These are phyloP conservation scores for Pichia sp. DNA, from an alignment of 1,139 yeast genomes.

Conservation along the genomic window DNA sequence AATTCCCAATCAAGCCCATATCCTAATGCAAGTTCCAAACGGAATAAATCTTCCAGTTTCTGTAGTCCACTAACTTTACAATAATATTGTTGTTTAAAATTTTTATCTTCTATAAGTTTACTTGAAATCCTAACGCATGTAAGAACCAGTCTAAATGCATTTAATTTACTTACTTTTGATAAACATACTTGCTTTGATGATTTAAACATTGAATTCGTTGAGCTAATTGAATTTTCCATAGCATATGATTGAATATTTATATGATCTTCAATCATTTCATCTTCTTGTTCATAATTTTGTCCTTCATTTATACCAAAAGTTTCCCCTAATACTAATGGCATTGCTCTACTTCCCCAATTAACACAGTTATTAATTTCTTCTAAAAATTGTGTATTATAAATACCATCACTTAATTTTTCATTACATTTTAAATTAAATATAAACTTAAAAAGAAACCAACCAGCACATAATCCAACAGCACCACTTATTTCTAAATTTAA, in stretches of 20 bases:
- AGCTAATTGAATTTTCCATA: neutral
- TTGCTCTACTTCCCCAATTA: conserved; percentile 6
- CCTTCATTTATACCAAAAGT: neutral
- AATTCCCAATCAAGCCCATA: conserved; percentile 29
- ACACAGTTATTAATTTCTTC: neutral
- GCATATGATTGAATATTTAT: neutral
- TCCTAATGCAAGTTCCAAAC: conserved; percentile 27
- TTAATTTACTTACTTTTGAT: conserved; percentile 21
- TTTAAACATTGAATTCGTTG: neutral
- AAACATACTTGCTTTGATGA: neutral
- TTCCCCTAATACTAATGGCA: conserved; percentile 8
- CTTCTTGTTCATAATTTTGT: neutral
- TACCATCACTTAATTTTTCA: conserved; percentile 12
- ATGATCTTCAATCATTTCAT: neutral
- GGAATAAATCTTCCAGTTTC: conserved; percentile 25
- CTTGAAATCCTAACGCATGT: conserved; percentile 26
- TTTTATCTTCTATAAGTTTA: conserved; percentile 31
- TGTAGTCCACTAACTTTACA: conserved; percentile 31
- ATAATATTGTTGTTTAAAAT: conserved; percentile 28
- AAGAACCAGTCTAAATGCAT: conserved; percentile 27
- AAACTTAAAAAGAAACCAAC: conserved; percentile 26
- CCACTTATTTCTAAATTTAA: conserved; percentile 26
- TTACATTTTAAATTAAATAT: conserved; percentile 22
- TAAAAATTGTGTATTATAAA: neutral
- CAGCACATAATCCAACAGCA: conserved; percentile 27